A percentile compares a stretch with the other conserved stretches of the same genome.
phyloP scores from a whole-genome alignment of 768 basidiomycete species.

The Rhodotorula sphaerocarpa region DNA sequence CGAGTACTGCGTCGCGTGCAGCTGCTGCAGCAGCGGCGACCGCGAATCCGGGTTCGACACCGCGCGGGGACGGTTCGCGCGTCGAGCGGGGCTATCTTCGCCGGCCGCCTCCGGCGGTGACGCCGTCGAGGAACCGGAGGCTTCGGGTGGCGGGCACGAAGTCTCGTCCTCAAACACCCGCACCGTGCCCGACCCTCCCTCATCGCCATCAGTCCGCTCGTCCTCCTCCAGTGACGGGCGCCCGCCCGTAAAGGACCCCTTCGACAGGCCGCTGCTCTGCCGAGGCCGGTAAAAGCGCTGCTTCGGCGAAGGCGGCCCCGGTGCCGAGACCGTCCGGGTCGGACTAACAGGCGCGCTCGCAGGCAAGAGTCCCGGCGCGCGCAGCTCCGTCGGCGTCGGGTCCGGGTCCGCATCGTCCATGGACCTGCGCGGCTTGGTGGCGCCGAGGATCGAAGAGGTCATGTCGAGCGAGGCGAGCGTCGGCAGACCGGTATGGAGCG shows the following conservation, averaged over 20 bases:
- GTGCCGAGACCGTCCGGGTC: too few species aligned
- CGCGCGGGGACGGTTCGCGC: neutral
- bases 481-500: neutral
- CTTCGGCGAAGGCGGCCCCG: neutral
- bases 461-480: neutral
- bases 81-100: neutral
- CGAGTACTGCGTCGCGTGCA: slow-evolving; percentile 3
- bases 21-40: slow-evolving; percentile 22
- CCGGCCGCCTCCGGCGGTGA: neutral
- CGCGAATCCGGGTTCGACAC: slow-evolving; percentile 19
- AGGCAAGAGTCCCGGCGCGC: slow-evolving; percentile 7
- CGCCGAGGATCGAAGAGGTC: neutral
- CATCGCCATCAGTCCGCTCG: too few species aligned
- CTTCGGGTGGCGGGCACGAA: neutral
- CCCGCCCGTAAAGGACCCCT: slow-evolving; percentile 5
- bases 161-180: slow-evolving; percentile 4
- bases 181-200: too few species aligned
- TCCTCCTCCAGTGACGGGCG: slow-evolving; percentile 6
- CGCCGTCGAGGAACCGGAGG: too few species aligned
- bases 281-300: slow-evolving; percentile 34
- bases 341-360: too few species aligned
- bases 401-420: slow-evolving; percentile 2
- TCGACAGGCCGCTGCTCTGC: slow-evolving; percentile 29
- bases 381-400: slow-evolving; percentile 22
- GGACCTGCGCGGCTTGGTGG: too few species aligned